Evolutionary conservation across 805 yeast genomes (phyloP).

Genomic region (Monosporozyma solicola): DNA sequence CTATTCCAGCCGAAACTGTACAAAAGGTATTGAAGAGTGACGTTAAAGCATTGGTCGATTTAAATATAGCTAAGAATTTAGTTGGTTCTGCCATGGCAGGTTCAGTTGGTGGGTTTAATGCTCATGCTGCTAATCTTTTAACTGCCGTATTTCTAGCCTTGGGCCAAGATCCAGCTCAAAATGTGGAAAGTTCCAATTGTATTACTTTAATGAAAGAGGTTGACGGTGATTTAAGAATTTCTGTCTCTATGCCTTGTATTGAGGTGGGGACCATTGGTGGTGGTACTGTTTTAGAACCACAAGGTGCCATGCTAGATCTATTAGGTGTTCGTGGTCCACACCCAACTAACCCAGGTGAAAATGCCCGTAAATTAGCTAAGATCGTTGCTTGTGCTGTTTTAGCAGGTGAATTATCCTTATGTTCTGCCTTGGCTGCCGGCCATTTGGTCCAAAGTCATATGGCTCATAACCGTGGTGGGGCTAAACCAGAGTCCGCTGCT

Average conservation of each 20-base stretch:
- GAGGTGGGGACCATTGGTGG: constrained; percentile 99
- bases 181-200: constrained; percentile 95
- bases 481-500: constrained; percentile 24
- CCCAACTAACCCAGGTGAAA: constrained; percentile 86
- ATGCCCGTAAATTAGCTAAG: constrained; percentile 88
- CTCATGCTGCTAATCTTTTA: constrained; percentile 94
- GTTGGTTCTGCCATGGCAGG: constrained; percentile 99
- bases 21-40: constrained; percentile 78
- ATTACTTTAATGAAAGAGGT: constrained; percentile 86
- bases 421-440: constrained; percentile 97
- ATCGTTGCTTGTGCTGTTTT: constrained; percentile 90
- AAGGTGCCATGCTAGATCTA: constrained; percentile 89
- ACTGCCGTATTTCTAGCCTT: constrained; percentile 92
- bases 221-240: constrained; percentile 77
- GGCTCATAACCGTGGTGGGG: constrained; percentile 74
- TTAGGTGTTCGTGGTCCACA: constrained; percentile 95
- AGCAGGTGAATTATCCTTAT: constrained; percentile 91
- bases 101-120: constrained; percentile 94
- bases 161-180: constrained; percentile 99
- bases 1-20: constrained; percentile 75
- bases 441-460: constrained; percentile 96
- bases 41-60: constrained; percentile 84
- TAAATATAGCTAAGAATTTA: constrained; percentile 81
- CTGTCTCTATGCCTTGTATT: constrained; percentile 98
- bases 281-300: constrained; percentile 96